Evolutionary conservation across 768 basidiomycete genomes (phyloP), one percentile per base, ranked within the genome.

Genomic region (Inosperma sp.): DNA sequence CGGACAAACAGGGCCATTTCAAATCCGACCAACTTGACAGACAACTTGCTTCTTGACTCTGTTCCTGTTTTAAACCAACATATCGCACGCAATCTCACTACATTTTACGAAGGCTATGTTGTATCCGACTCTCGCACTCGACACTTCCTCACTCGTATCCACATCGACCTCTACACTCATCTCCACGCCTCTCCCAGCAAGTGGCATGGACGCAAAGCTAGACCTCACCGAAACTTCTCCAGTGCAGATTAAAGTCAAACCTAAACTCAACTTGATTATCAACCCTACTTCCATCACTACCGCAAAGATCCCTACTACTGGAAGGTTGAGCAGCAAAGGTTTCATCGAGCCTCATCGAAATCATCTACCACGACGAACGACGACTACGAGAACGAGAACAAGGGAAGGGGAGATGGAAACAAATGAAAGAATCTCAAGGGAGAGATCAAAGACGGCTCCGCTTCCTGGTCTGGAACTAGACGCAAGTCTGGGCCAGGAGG

Each of bases 301-400:
- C 14, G 8, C 17, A 17, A 3, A 10, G 12, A 22, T 21, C 44
- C 1, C n/a, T 21, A 19, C 34, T 26, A 35, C 25, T 31, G 34
- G 23, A 10, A 51, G 53, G 49, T 58, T 61, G 60, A 61, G 60
- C 39, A 41, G 51, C 10, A 55, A 49, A n/a, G 60, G 60, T 42
- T 61, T 61, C 47, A 54, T 61, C 29, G 49, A 61, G 52, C 60
- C 60, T 29, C 57, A 58, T 49, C 26, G 30, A 14, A 55, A 52
- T 30, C 57, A 61, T 52, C 27, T 61, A 17, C 60, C 60, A 22
- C 29, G 60, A 33, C 48, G 60, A 19, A 23, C 42, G 26, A 52
- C 39, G 33, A 41, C 33, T n/a, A 21, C 22, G 5, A 27, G 13
- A 17, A 23, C 43, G 33, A 16, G 9, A 13, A 4, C 36, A 16